phyloP scores from a whole-genome alignment of 495 filamentous ascomycete genomes.

The Talaromyces ruber region DNA sequence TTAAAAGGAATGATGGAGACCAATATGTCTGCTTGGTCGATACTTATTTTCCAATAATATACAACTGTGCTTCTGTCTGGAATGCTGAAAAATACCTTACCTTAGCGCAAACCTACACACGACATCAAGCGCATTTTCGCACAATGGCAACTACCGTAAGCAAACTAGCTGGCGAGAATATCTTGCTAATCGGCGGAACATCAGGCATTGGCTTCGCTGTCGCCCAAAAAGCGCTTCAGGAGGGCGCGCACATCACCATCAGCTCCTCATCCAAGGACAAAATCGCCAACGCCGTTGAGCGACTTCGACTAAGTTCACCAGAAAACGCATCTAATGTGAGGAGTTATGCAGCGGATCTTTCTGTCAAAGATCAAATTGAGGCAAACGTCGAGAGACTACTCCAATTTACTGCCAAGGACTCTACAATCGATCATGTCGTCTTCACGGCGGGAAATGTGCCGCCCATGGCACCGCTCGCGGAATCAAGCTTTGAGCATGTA shows the following conservation, averaged over 20 bases:
- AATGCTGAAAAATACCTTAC: too few species aligned
- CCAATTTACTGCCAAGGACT: background rate
- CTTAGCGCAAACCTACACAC: background rate
- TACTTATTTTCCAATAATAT: too few species aligned
- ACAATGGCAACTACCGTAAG: background rate
- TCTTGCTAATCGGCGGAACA: slow-evolving; percentile 48
- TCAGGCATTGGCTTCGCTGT: slow-evolving; percentile 50
- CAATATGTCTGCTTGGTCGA: background rate
- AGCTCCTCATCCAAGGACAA: slow-evolving; percentile 39
- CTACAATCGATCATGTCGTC: slow-evolving; percentile 50
- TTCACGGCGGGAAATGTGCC: slow-evolving; percentile 49
- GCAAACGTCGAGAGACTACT: slow-evolving; percentile 40
- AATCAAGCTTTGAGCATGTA: slow-evolving; percentile 30
- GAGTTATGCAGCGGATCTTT: slow-evolving; percentile 45
- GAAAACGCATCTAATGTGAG: slow-evolving; percentile 6
- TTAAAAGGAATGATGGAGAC: background rate
- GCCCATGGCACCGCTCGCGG: slow-evolving; percentile 19
- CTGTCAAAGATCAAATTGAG: slow-evolving; percentile 28
- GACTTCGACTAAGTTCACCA: slow-evolving; percentile 27
- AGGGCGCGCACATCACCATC: slow-evolving; percentile 44
- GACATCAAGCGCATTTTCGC: background rate
- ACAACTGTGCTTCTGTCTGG: too few species aligned
- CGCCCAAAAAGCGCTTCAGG: slow-evolving; percentile 39
- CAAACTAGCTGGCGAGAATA: slow-evolving; percentile 20
- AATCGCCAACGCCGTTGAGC: slow-evolving; percentile 30